phyloP scores from a whole-genome alignment of 306 rosid genomes.

The Cyclanthera cordifolia region DNA sequence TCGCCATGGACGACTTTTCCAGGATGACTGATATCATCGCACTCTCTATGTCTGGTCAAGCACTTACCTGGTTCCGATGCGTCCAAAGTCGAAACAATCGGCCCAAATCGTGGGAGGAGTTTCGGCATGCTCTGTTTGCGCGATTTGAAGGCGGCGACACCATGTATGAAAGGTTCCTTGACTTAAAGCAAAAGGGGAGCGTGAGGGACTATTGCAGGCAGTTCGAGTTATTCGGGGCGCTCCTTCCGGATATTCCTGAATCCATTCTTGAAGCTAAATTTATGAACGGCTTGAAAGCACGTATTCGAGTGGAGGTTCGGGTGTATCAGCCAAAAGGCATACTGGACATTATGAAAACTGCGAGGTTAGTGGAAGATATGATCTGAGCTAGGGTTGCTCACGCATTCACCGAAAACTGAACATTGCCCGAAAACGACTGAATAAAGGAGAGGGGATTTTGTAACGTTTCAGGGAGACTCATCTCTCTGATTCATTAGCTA shows the following conservation, averaged over 20 bases:
- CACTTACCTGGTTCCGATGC: background rate
- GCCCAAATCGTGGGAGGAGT: background rate
- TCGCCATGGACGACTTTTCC: background rate
- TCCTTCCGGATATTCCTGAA: background rate
- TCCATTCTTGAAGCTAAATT: background rate
- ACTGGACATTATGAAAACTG: background rate
- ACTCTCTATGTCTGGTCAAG: background rate
- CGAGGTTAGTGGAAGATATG: background rate
- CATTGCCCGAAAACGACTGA: no score
- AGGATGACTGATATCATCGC: background rate
- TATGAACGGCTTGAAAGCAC: background rate
- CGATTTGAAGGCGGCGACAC: background rate
- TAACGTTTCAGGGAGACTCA: no score
- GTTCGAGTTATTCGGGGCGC: background rate
- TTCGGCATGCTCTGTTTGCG: background rate
- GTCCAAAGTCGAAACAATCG: background rate
- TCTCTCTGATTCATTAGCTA: no score
- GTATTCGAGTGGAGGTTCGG: background rate
- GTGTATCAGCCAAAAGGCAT: background rate
- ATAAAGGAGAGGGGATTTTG: no score
- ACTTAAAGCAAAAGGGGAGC: background rate
- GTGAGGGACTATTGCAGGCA: background rate
- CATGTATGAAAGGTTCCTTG: background rate
- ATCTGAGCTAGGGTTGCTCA: no score
- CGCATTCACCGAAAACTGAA: no score